Evolutionary conservation across 1,284 basidiomycete species (phyloP), one percentile per base, ranked within the genome.

Genomic region (Apiotrichum mycotoxinovorans): DNA sequence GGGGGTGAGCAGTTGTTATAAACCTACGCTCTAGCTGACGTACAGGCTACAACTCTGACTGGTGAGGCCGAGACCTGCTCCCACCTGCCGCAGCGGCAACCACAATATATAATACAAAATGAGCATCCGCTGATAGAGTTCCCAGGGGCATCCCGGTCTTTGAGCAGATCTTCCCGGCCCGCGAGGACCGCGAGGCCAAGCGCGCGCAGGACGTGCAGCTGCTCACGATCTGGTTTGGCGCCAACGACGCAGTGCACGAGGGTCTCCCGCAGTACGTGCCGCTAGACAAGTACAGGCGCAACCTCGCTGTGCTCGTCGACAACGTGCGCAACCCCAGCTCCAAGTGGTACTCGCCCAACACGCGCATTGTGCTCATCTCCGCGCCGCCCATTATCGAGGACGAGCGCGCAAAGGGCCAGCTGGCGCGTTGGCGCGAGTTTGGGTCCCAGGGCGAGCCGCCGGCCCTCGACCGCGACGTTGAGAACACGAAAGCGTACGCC

Each of bases 141-240:
- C n/a, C n/a, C 7, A 78, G 77, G 89, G 86, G 82, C 3, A 78
- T 91, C 25, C 87, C 87, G 0, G 82, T 89, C 33, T 83, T 92
- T 60, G 82, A 88, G 67, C 84, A 87, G 81, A 87, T 88, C 52
- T 65, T 78, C 62, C 83, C 84, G 23, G 82, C 80, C 54, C 78
- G 78, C 62, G 67, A 80, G n/a, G 79, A 82, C 51, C 80, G 80
- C 51, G 69, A 75, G 44, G 77, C 80, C 46, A 79, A 79, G 45
- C 83, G 83, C n/a, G 84, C 64, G 10, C 70, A 83, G 60, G 42
- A 55, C 1, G 81, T 91, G 45, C 83, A 83, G 47, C 75, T 94
- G 22, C 79, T 94, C 58, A 84, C 84, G 14, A 86, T 95, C 69
- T 95, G 90, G 91, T 89, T 88, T 64, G 91, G 75, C 20, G 89